phyloP scores from a whole-genome alignment of 345 rosid genomes.

The Carallia brachiata region DNA sequence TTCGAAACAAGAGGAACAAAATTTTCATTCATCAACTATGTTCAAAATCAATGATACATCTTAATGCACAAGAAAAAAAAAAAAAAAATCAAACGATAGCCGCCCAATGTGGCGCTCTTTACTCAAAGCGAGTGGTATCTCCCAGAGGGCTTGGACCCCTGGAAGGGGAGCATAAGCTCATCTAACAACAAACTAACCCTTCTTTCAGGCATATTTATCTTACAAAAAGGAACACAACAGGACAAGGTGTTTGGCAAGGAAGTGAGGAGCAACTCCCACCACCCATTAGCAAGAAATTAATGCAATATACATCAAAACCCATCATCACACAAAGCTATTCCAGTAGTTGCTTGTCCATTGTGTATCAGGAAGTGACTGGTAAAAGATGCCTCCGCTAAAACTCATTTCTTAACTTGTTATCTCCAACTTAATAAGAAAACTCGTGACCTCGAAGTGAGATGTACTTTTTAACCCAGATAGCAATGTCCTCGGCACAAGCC shows the following conservation, averaged over 20 bases:
- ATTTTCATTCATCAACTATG: not conserved
- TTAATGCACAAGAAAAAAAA: constrained; percentile 11
- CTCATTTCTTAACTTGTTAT: not conserved
- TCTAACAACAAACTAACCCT: constrained; percentile 12
- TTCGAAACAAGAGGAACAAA: not conserved
- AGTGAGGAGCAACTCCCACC: not conserved
- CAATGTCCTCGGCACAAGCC: constrained; percentile 90
- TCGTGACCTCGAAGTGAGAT: constrained; percentile 82
- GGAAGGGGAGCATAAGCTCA: not conserved
- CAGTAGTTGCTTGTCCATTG: not conserved
- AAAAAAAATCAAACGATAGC: not conserved
- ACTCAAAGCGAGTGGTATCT: not conserved
- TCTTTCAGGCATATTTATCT: constrained; percentile 10
- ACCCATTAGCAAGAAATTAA: constrained; percentile 6
- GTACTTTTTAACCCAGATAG: constrained; percentile 92
- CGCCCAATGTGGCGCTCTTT: constrained; percentile 11
- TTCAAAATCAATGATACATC: too few relatives aligned
- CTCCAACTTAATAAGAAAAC: constrained; percentile 60
- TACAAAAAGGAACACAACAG: constrained; percentile 10
- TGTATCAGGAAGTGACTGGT: not conserved
- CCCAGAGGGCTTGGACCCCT: too few relatives aligned
- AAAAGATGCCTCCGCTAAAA: not conserved
- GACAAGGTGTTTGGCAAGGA: constrained; percentile 3
- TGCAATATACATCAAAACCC: not conserved
- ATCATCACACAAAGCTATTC: not conserved